Conservation (phyloP, 441 rosid species). For the Flueggea neowawraea region DNA sequence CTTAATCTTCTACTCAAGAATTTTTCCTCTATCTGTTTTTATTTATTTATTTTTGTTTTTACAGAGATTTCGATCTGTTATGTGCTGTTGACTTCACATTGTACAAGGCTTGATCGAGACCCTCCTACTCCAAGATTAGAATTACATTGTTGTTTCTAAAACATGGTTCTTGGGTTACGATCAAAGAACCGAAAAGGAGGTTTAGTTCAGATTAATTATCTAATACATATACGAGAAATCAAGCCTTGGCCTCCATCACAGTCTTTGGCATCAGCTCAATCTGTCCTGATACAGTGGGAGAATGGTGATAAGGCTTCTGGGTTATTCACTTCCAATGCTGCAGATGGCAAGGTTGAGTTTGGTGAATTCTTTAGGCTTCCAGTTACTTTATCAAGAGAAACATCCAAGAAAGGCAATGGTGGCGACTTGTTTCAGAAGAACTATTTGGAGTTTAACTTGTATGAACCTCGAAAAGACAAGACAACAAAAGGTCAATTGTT, state of each 20-base stretch:
- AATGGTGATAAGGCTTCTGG: constrained; percentile 66
- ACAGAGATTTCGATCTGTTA: no score
- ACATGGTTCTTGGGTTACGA: constrained; percentile 81
- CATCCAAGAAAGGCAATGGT: constrained; percentile 35
- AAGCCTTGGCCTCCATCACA: constrained; percentile 80
- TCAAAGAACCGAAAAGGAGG: constrained; percentile 60
- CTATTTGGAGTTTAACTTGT: constrained; percentile 56
- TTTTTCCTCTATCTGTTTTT: not conserved
- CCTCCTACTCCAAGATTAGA: no score
- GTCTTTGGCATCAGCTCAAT: constrained; percentile 35
- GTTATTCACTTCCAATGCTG: constrained; percentile 41
- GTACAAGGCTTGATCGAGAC: no score
- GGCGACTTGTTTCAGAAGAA: constrained; percentile 59
- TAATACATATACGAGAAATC: constrained; percentile 55
- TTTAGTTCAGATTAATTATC: constrained; percentile 47
- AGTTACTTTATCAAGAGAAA: constrained; percentile 41
- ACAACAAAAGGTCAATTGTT: constrained; percentile 60
- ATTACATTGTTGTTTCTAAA: not conserved
- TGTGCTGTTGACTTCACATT: no score
- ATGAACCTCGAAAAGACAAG: constrained; percentile 57
- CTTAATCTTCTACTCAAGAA: no score
- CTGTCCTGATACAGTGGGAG: constrained; percentile 75
- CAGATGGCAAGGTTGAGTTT: constrained; percentile 63
- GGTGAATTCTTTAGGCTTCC: constrained; percentile 54
- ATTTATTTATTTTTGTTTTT: not conserved